Evolutionary conservation across 148 eudicot species (phyloP).

Genomic region (Fagopyrum esculentum): DNA sequence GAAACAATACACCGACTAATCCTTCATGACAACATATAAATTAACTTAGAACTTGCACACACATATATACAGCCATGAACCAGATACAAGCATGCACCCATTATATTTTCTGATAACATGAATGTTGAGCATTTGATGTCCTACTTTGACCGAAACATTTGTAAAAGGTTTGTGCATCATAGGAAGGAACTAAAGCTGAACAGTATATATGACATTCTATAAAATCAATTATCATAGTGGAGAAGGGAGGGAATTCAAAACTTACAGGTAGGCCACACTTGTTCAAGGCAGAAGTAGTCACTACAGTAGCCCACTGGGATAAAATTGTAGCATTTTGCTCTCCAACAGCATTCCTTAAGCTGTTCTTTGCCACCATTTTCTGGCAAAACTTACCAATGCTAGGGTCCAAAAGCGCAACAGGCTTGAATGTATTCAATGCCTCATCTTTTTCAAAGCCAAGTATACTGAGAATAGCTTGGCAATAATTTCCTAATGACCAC

Average conservation of each 20-base stretch:
- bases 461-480: slow-evolving; percentile 48
- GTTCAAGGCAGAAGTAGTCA: slow-evolving; percentile 59
- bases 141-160: neutral
- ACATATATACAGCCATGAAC: neutral
- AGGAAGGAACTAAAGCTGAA: neutral
- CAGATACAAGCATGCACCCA: neutral
- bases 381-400: slow-evolving; percentile 82
- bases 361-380: slow-evolving; percentile 62
- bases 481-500: slow-evolving; percentile 77
- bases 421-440: slow-evolving; percentile 28
- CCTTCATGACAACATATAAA: neutral
- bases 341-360: slow-evolving; percentile 79
- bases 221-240: slow-evolving; percentile 2
- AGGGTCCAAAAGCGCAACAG: slow-evolving; percentile 61
- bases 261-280: slow-evolving; percentile 89
- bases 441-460: slow-evolving; percentile 45
- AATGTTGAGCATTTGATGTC: slow-evolving; percentile 9
- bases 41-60: neutral
- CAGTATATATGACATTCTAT: neutral
- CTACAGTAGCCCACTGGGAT: slow-evolving; percentile 60
- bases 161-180: neutral
- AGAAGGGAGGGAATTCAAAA: slow-evolving; percentile 16
- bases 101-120: neutral
- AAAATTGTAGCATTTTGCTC: slow-evolving; percentile 61
- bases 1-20: neutral